Percentiles rank a stretch among this genome's conserved stretches.
Evolutionary conservation across 768 basidiomycete genomes (phyloP).

Genomic region (Hypsizygus marmoreus): DNA sequence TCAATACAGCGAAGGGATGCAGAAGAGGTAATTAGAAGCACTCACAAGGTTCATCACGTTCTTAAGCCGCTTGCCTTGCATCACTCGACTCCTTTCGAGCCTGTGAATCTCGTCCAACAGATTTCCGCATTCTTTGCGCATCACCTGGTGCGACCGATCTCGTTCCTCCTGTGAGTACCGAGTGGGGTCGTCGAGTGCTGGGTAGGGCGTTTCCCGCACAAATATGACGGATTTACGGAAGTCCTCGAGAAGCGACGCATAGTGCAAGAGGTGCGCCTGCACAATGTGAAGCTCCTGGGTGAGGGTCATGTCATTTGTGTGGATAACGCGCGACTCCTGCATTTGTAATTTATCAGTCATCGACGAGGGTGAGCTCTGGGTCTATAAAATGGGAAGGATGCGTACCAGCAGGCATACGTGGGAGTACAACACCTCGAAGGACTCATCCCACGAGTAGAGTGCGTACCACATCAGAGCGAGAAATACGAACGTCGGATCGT

Average conservation of each 20-base stretch:
- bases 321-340: slow-evolving; percentile 49
- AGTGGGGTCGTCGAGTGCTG: slow-evolving; percentile 35
- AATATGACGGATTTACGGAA: slow-evolving; percentile 56
- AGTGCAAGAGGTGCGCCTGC: slow-evolving; percentile 60
- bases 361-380: too few species aligned
- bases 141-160: slow-evolving; percentile 23
- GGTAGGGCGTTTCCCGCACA: slow-evolving; percentile 48
- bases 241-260: slow-evolving; percentile 52
- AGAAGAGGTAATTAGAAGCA: background rate
- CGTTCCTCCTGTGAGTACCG: slow-evolving; percentile 13
- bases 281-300: slow-evolving; percentile 58
- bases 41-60: slow-evolving; percentile 54
- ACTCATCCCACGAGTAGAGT: slow-evolving; percentile 62
- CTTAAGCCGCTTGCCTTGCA: slow-evolving; percentile 47
- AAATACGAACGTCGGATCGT: slow-evolving; percentile 58
- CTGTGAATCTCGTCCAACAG: slow-evolving; percentile 52
- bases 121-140: slow-evolving; percentile 46
- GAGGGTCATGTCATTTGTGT: slow-evolving; percentile 39
- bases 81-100: slow-evolving; percentile 39
- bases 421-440: slow-evolving; percentile 50
- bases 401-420: slow-evolving; percentile 51
- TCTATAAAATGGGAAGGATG: slow-evolving; percentile 8
- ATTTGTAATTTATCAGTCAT: slow-evolving; percentile 4
- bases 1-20: background rate
- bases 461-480: slow-evolving; percentile 59